Evolutionary conservation across 805 yeast species (phyloP), one percentile per base, ranked within the genome.

Genomic region (Candida incommunis): DNA sequence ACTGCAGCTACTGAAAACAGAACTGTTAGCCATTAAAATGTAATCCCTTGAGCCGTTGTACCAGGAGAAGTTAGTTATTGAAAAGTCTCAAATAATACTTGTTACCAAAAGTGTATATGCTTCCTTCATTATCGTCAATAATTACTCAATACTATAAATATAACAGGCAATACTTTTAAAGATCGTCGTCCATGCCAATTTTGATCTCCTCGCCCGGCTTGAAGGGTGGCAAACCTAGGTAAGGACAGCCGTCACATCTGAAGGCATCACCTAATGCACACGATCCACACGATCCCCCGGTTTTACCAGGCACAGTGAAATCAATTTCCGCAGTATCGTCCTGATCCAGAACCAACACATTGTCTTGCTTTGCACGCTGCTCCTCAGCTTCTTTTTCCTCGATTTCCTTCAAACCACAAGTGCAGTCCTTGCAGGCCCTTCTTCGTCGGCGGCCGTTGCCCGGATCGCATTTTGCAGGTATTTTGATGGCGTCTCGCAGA

Each of bases 191-290:
- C 29, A 54, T 74, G 55, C 75, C 86, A 50, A 90, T 66, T 25
- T 81, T 78, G 45, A 92, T 78, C 9, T 79, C 79, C 66, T 92
- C 94, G 44, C 99, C 99, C 1, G 97, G 98, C 65, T 87, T 87
- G 73, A 92, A 92, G 2, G 99, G 96, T 15, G 99, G 99, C 41
- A 92, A 69, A 0, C 99, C 99, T 53, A 92, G 68, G 64, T 80
- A 92, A 34, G 99, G 99, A 66, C 99, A 92, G 2, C 97, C 96
- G 54, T 88, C 95, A 63, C 99, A 92, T 58, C 99, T 72, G 67
- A 92, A 92, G 0, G 98, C 98, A 63, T 92, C 99, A 40, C 99
- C 99, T 43, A 92, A 71, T 0, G 97, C 80, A 66, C 99, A 92
- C 9, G 95, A 84, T 22, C 95, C 95, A 67, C 99, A 92, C 2